Evolutionary conservation across 1,284 basidiomycete species (phyloP).

Genomic region (Neonothopanus nambi): DNA sequence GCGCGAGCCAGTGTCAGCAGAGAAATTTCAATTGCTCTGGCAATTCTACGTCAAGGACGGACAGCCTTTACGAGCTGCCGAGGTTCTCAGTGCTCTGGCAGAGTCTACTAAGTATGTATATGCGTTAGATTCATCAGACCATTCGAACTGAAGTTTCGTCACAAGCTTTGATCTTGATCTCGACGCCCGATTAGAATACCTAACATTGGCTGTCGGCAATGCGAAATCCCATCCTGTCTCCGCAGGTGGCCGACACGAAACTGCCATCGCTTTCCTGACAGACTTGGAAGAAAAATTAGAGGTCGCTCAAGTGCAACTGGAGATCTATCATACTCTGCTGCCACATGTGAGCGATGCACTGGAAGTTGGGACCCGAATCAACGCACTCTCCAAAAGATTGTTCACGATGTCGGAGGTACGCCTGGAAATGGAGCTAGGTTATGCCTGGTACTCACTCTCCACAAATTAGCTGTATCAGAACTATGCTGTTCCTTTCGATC

Average conservation of each 20-base stretch:
- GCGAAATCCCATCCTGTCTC: conserved; percentile 92
- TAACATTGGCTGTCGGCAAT: conserved; percentile 92
- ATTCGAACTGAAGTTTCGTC: conserved; percentile 8
- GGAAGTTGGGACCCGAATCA: conserved; percentile 57
- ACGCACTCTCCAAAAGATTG: conserved; percentile 52
- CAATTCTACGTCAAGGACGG: conserved; percentile 95
- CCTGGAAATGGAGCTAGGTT: not conserved
- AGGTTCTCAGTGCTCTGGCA: conserved; percentile 84
- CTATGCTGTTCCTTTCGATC: conserved; percentile 86
- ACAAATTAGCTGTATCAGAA: conserved; percentile 76
- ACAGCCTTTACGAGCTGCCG: conserved; percentile 83
- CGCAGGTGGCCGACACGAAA: conserved; percentile 74
- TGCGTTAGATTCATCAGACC: not conserved
- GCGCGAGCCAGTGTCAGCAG: conserved; percentile 76
- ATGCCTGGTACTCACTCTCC: conserved; percentile 3
- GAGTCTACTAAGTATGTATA: conserved; percentile 77
- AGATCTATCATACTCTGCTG: conserved; percentile 72
- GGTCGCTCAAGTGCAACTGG: conserved; percentile 94
- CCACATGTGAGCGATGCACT: conserved; percentile 60
- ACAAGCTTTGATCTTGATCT: conserved; percentile 71
- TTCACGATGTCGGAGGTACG: conserved; percentile 74
- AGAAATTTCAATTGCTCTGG: conserved; percentile 92
- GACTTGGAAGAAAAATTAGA: conserved; percentile 96
- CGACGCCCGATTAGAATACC: conserved; percentile 79
- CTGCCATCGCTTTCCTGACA: conserved; percentile 87